A percentile compares a stretch with the other conserved stretches of the same genome.
Conservation (phyloP, 495 filamentous ascomycete genomes). For the Lasiosphaeris hirsuta region DNA sequence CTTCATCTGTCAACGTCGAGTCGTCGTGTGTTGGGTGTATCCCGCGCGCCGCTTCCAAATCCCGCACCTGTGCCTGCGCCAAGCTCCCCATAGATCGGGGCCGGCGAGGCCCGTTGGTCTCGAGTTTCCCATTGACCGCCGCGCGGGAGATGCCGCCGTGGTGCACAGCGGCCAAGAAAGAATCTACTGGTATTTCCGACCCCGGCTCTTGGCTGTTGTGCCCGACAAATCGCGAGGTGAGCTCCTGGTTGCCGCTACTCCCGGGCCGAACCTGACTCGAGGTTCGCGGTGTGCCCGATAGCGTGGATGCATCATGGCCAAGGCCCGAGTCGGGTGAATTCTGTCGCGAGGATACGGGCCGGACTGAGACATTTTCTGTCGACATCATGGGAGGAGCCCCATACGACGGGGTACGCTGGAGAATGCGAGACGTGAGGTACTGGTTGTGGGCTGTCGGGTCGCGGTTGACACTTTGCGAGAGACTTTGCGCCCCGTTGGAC, state of each 20-base stretch:
- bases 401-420: conserved; percentile 54
- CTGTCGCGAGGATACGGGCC: conserved; percentile 35
- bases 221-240: conserved; percentile 50
- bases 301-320: conserved; percentile 12
- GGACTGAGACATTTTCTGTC: conserved; percentile 49
- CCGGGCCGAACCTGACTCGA: conserved; percentile 30
- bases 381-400: conserved; percentile 60
- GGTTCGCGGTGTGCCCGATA: conserved; percentile 32
- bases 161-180: conserved; percentile 23
- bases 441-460: conserved; percentile 37
- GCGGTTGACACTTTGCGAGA: conserved; percentile 18
- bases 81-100: conserved; percentile 27
- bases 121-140: conserved; percentile 15
- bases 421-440: conserved; percentile 55
- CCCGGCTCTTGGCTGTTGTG: conserved; percentile 37
- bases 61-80: conserved; percentile 18
- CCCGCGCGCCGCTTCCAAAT: neutral
- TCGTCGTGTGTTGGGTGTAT: conserved; percentile 5
- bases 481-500: conserved; percentile 6
- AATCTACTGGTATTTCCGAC: conserved; percentile 28
- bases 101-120: conserved; percentile 14
- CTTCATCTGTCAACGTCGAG: conserved; percentile 29
- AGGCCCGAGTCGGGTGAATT: conserved; percentile 31
- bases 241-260: conserved; percentile 44
- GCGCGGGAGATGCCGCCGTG: conserved; percentile 15